phyloP scores from a whole-genome alignment of 306 rosid genomes.

The Morella rubra region DNA sequence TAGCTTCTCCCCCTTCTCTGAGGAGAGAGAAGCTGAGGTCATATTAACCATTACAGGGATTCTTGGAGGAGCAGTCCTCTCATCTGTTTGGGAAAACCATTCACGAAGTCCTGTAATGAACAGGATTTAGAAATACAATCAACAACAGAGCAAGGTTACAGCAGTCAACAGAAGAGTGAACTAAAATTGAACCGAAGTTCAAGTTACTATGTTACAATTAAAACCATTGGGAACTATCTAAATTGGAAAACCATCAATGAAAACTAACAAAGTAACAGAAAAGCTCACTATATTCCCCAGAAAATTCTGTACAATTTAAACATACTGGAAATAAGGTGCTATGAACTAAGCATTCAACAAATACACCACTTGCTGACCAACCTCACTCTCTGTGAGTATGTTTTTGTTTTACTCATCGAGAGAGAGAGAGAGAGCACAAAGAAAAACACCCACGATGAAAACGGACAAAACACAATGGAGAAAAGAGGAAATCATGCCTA shows the following conservation, averaged over 20 bases:
- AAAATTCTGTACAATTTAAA: too few relatives aligned
- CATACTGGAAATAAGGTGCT: neutral
- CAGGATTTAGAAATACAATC: neutral
- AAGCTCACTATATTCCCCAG: too few relatives aligned
- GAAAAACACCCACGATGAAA: too few relatives aligned
- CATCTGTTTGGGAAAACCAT: slow-evolving; percentile 95
- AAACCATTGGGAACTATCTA: neutral
- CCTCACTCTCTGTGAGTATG: too few relatives aligned
- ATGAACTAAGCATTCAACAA: too few relatives aligned
- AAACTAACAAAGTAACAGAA: neutral
- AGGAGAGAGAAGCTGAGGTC: slow-evolving; percentile 77
- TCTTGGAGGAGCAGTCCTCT: slow-evolving; percentile 91
- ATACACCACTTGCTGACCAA: too few relatives aligned
- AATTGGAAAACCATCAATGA: too few relatives aligned
- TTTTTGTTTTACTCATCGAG: too few relatives aligned
- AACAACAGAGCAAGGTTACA: slow-evolving; percentile 2
- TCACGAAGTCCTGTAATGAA: slow-evolving; percentile 77
- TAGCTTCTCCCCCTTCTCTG: slow-evolving; percentile 63
- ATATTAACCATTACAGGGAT: slow-evolving; percentile 99
- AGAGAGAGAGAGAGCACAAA: too few relatives aligned
- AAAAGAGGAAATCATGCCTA: too few relatives aligned
- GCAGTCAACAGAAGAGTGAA: slow-evolving; percentile 9
- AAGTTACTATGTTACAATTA: too few relatives aligned
- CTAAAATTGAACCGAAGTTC: neutral
- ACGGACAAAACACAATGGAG: too few relatives aligned